phyloP scores from a whole-genome alignment of 768 basidiomycete species.

The Lanmaoa rubissima region DNA sequence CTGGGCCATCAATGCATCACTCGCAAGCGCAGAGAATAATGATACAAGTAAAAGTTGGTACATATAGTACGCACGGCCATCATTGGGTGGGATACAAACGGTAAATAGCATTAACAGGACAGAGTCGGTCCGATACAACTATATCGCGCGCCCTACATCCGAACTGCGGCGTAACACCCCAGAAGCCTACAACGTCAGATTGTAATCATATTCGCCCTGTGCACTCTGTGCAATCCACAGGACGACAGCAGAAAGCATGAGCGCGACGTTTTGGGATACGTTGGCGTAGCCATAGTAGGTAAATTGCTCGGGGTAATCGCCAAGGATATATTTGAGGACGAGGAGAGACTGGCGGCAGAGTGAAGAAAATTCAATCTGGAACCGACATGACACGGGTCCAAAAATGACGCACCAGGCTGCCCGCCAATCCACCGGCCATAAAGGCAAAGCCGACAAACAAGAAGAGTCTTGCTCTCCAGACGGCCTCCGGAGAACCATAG shows the following conservation, averaged over 20 bases:
- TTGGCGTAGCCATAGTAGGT: conserved; percentile 93
- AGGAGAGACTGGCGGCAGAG: conserved; percentile 62
- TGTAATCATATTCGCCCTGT: conserved; percentile 91
- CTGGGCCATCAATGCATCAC: background rate
- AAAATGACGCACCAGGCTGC: conserved; percentile 75
- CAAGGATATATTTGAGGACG: conserved; percentile 86
- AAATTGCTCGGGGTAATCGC: conserved; percentile 69
- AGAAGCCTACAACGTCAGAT: conserved; percentile 58
- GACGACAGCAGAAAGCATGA: conserved; percentile 83
- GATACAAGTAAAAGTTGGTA: background rate
- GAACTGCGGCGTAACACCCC: background rate
- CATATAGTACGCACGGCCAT: background rate
- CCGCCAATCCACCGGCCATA: conserved; percentile 98
- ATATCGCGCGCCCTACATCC: background rate
- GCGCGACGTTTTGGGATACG: conserved; percentile 86
- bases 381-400: background rate
- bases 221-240: conserved; percentile 91
- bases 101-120: conserved; percentile 8
- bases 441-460: conserved; percentile 94
- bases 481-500: conserved; percentile 78
- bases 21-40: background rate
- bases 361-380: background rate
- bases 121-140: background rate
- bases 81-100: conserved; percentile 7
- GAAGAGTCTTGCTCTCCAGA: conserved; percentile 88